Evolutionary conservation across 1,284 basidiomycete species (phyloP), one percentile per base, ranked within the genome.

Genomic region (Taiwanofungus camphoratus): DNA sequence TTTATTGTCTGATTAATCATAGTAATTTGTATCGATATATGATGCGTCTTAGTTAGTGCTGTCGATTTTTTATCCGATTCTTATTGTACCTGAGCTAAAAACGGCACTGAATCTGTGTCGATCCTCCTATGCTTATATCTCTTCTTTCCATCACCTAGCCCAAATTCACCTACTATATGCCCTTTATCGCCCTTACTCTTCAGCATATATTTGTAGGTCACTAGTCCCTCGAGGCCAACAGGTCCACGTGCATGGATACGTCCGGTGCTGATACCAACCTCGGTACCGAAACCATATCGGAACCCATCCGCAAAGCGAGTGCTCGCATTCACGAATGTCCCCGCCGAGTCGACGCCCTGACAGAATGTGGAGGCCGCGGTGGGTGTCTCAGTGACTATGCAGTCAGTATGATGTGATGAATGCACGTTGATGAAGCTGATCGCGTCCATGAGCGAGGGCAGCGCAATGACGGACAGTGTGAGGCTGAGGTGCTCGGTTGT

Each of bases 281-380:
- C 96, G 2, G 96, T 95, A 1, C 96, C 96, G 52, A 97, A 91
- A 0, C 96, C 96, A 64, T 93, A 99, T 44, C 96, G 70, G 66
- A 95, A 98, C 1, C 96, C 96, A 64, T 99, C 96, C 0, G 94
- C 88, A 59, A 99, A 99, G 36, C 96, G 78, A 6, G 96, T 96
- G 51, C 85, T 90, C 3, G 93, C 91, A 57, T 99, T 99, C 51
- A 97, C 79, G 57, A 89, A 99, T 6, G 91, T 91, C 39, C 94
- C 93, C 2, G 96, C 90, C 2, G 85, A 89, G 63, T 95, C 92
- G 20, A 99, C 83, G 2, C 88, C 88, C 18, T 85, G 75, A 55
- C 86, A 89, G 69, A 98, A 99, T 19, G 69, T 71, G 16, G 78
- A 74, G 27, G 86, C 89, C 33, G 79, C 69, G 1, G 56, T 48